Evolutionary conservation across 306 rosid species (phyloP).

Genomic region (Acacia confusa): DNA sequence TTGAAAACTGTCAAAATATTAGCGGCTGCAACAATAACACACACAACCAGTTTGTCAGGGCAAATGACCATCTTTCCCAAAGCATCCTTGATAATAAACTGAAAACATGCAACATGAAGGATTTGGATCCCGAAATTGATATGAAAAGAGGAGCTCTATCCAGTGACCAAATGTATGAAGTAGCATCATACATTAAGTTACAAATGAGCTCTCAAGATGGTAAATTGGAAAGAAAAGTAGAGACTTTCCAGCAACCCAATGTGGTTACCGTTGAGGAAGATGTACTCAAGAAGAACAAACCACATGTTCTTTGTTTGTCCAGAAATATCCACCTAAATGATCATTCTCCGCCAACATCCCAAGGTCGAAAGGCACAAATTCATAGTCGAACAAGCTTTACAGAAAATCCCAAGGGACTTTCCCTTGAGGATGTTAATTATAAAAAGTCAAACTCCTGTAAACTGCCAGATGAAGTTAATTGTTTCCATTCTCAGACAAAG

Average conservation of each 20-base stretch:
- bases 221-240: conserved; percentile 42
- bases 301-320: conserved; percentile 59
- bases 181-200: conserved; percentile 32
- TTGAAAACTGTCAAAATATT: conserved; percentile 41
- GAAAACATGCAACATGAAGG: conserved; percentile 41
- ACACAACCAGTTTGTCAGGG: conserved; percentile 37
- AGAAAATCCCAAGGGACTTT: conserved; percentile 44
- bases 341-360: conserved; percentile 38
- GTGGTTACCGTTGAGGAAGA: conserved; percentile 35
- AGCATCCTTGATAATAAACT: conserved; percentile 32
- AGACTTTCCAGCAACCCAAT: conserved; percentile 38
- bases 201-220: conserved; percentile 38
- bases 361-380: conserved; percentile 45
- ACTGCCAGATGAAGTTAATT: conserved; percentile 40
- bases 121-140: conserved; percentile 31
- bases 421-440: conserved; percentile 32
- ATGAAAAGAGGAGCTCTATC: conserved; percentile 38
- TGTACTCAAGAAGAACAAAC: conserved; percentile 42
- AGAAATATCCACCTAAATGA: conserved; percentile 37
- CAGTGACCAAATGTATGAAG: conserved; percentile 31
- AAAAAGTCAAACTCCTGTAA: conserved; percentile 44
- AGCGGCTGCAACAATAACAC: conserved; percentile 28
- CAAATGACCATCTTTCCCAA: conserved; percentile 42
- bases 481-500: conserved; percentile 39
- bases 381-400: conserved; percentile 37